A percentile compares a stretch with the other conserved stretches of the same genome.
These are phyloP conservation scores for Globisporangium uncinulatum DNA, from an alignment of 352 stramenopile species.

Conservation along the genomic window DNA sequence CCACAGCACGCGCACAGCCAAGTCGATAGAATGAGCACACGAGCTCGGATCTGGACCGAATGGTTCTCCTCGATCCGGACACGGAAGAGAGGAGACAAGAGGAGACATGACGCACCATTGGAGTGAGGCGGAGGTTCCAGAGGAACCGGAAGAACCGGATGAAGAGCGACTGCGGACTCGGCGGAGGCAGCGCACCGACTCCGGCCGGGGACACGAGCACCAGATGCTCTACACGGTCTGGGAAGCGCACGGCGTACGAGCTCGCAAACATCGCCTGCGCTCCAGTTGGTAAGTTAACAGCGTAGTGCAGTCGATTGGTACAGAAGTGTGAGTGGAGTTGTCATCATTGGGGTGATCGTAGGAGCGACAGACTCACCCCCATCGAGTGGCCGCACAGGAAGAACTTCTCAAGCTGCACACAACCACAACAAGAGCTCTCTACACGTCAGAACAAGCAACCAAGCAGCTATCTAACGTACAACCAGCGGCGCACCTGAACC, in stretches of 20 bases:
- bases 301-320: not conserved
- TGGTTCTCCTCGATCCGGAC: no score
- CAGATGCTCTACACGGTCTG: slow-evolving; percentile 41
- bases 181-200: slow-evolving; percentile 32
- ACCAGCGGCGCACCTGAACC: slow-evolving; percentile 21
- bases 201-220: slow-evolving; percentile 58
- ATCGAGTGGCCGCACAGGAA: slow-evolving; percentile 59
- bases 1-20: no score
- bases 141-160: slow-evolving; percentile 42
- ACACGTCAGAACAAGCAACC: not conserved
- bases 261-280: slow-evolving; percentile 53
- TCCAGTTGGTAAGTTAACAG: not conserved
- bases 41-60: no score
- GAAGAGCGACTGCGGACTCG: slow-evolving; percentile 22
- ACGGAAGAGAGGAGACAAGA: no score
- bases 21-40: not conserved
- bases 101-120: slow-evolving; percentile 28
- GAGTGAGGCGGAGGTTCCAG: slow-evolving; percentile 44
- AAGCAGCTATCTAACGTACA: not conserved
- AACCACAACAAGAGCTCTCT: not conserved
- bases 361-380: slow-evolving; percentile 24
- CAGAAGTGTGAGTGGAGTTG: no score
- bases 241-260: slow-evolving; percentile 44
- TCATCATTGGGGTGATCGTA: not conserved
- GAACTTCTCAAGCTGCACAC: slow-evolving; percentile 46